Percentiles rank a stretch among this genome's conserved stretches.
phyloP scores from a whole-genome alignment of 768 basidiomycete genomes.

The Xerocomellus intermedius region DNA sequence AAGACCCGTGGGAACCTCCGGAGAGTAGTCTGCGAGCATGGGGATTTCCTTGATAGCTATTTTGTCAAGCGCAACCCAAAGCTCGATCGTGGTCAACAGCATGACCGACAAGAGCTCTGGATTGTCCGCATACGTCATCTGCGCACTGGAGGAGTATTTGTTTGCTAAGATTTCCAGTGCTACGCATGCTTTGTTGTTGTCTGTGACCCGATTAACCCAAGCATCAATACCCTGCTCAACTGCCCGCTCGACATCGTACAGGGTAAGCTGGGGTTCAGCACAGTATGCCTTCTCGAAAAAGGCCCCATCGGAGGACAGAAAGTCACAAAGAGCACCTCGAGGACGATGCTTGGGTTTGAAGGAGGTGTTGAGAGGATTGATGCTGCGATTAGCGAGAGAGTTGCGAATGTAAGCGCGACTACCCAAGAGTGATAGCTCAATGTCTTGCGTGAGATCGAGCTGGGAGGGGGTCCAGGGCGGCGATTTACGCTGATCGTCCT shows the following conservation, averaged over 20 bases:
- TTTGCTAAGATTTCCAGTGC: conserved; percentile 23
- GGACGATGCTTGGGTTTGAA: conserved; percentile 6
- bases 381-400: conserved; percentile 6
- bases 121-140: conserved; percentile 27
- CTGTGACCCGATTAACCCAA: conserved; percentile 31
- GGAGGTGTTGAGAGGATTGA: background rate
- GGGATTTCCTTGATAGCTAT: conserved; percentile 20
- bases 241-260: conserved; percentile 40
- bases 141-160: conserved; percentile 30
- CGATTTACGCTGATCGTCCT: conserved; percentile 23
- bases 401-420: conserved; percentile 31
- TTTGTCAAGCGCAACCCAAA: conserved; percentile 39
- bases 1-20: conserved; percentile 30
- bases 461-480: conserved; percentile 31
- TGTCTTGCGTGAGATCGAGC: conserved; percentile 32
- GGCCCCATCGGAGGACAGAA: conserved; percentile 9
- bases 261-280: conserved; percentile 13
- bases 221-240: conserved; percentile 32
- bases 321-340: conserved; percentile 17
- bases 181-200: conserved; percentile 13
- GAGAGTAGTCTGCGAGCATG: conserved; percentile 32
- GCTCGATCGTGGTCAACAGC: conserved; percentile 38
- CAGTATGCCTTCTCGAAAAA: conserved; percentile 10
- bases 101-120: conserved; percentile 43
- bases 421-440: conserved; percentile 31